These are phyloP conservation scores for Symbiotaphrina buchneri DNA, from an alignment of 495 filamentous ascomycete genomes.

Conservation along the genomic window DNA sequence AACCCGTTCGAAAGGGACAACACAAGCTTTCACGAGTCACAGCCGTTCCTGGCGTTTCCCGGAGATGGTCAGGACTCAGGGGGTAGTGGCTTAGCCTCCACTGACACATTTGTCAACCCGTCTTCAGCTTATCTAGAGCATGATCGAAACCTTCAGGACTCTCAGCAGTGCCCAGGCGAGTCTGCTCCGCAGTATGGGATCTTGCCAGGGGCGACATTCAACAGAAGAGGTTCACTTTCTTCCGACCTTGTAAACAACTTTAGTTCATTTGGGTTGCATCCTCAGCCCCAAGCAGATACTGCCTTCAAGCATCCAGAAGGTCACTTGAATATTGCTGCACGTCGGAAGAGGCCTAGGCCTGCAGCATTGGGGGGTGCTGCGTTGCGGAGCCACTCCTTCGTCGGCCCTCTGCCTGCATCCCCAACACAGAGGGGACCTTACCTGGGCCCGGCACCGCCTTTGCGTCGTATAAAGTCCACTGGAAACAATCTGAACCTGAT, in stretches of 20 bases:
- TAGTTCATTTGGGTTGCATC: constrained; percentile 2
- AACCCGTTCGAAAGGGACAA: too few relatives aligned
- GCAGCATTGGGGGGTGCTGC: constrained; percentile 25
- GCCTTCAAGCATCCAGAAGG: neutral
- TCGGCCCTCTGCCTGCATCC: constrained; percentile 20
- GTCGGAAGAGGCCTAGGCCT: constrained; percentile 28
- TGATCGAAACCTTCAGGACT: too few relatives aligned
- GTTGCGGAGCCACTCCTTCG: constrained; percentile 14
- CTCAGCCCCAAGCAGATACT: neutral
- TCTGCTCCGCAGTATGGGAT: too few relatives aligned
- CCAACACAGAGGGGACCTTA: constrained; percentile 16
- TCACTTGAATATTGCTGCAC: constrained; percentile 21
- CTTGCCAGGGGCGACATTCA: too few relatives aligned
- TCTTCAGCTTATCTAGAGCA: too few relatives aligned
- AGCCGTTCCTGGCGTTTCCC: too few relatives aligned
- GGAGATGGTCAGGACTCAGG: too few relatives aligned
- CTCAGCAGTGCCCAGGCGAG: too few relatives aligned
- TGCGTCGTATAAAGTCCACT: constrained; percentile 31
- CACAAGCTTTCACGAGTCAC: too few relatives aligned
- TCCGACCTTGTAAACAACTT: constrained; percentile 1
- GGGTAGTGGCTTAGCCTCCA: too few relatives aligned
- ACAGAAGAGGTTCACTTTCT: neutral
- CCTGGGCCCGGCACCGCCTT: constrained; percentile 12
- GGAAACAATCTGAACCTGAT: constrained; percentile 22
- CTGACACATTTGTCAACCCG: too few relatives aligned